phyloP scores from a whole-genome alignment of 768 basidiomycete species.

The Cyclocybe aegerita region DNA sequence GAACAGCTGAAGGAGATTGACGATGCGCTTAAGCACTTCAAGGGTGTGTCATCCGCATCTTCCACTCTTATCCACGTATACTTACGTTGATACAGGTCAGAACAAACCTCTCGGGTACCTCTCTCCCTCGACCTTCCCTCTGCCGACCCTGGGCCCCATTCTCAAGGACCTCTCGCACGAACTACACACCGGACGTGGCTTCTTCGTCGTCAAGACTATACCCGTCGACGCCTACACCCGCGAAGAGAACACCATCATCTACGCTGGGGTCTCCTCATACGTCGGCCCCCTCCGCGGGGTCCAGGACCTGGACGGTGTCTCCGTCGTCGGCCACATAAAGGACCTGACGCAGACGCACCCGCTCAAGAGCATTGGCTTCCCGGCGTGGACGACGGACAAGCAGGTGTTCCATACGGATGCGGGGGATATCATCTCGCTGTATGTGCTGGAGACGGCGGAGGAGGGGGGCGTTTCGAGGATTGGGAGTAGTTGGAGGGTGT shows the following conservation, averaged over 20 bases:
- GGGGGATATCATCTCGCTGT: conserved; percentile 43
- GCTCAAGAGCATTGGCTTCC: conserved; percentile 35
- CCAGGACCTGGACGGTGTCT: conserved; percentile 26
- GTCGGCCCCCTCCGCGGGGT: conserved; percentile 15
- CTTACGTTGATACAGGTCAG: conserved; percentile 15
- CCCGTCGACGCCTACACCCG: conserved; percentile 41
- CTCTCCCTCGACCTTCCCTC: conserved; percentile 38
- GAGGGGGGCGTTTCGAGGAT: conserved; percentile 46
- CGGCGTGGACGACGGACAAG: conserved; percentile 48
- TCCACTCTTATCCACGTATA: background rate
- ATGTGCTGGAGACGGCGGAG: conserved; percentile 39
- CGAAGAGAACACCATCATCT: conserved; percentile 40
- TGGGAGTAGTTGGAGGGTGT: conserved; percentile 43
- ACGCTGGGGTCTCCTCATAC: conserved; percentile 34
- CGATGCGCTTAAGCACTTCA: conserved; percentile 33
- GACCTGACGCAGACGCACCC: conserved; percentile 38
- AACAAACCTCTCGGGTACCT: conserved; percentile 27
- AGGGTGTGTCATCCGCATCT: conserved; percentile 15
- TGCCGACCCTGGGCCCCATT: conserved; percentile 37
- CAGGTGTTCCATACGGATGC: conserved; percentile 51
- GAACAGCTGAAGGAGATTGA: conserved; percentile 37
- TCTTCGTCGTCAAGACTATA: conserved; percentile 46
- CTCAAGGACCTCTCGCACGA: conserved; percentile 37
- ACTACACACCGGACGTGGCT: conserved; percentile 44
- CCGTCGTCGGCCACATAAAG: conserved; percentile 44